Evolutionary conservation across 202 grass and related monocot genomes (phyloP).

Genomic region (Musa balbisiana): DNA sequence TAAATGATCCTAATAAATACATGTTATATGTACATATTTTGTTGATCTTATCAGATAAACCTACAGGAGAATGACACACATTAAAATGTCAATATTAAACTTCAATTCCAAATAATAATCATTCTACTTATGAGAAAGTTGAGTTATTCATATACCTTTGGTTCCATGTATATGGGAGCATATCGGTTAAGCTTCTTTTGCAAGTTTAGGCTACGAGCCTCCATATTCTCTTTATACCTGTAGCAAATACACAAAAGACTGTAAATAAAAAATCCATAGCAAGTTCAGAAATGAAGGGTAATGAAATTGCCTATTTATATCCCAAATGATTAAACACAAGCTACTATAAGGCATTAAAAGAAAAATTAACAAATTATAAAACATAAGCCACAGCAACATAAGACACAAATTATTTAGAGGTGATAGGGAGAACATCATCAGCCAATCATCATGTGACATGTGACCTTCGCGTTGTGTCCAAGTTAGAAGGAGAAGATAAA

Average conservation of each 20-base stretch:
- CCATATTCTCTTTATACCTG: conserved; percentile 75
- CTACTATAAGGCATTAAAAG: not conserved
- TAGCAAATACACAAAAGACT: conserved; percentile 22
- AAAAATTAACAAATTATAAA: not conserved
- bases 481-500: too few species aligned
- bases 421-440: too few species aligned
- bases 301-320: not conserved
- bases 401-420: too few species aligned
- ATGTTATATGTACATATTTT: not conserved
- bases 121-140: conserved; percentile 16
- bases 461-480: too few species aligned
- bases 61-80: too few species aligned
- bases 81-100: not conserved
- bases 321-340: not conserved
- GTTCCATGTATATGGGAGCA: conserved; percentile 67
- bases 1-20: not conserved
- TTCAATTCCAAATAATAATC: not conserved
- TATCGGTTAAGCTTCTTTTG: conserved; percentile 80
- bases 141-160: conserved; percentile 38
- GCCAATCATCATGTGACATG: too few species aligned
- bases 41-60: too few species aligned
- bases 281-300: not conserved
- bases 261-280: not conserved
- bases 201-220: conserved; percentile 52
- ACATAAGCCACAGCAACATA: not conserved